Evolutionary conservation across 441 rosid genomes (phyloP), one percentile per base, ranked within the genome.

Genomic region (Hura crepitans): DNA sequence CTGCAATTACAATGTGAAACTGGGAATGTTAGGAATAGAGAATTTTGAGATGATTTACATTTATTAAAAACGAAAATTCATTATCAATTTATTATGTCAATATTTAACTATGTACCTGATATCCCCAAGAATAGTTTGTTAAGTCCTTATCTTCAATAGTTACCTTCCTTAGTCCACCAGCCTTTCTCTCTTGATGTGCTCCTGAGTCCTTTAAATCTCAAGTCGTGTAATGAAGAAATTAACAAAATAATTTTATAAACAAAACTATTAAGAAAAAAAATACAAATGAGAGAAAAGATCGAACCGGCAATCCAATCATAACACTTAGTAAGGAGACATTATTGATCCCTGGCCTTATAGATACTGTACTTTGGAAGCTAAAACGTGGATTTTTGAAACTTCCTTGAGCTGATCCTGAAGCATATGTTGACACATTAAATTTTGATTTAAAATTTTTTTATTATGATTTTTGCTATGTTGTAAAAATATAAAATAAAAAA

Each of bases 301-400:
- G 57, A 85, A 93, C 97, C 86, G 90, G 98, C 71, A 88, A 75
- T 67, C 98, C 96, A 22, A 89, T 86, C 82, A 85, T 85, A 25
- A 80, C 94, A 33, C 98, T 89, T 9, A 91, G 88, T 68, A 91
- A 80, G 69, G 97, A 80, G 59, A 86, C 62, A 62, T 78, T 74
- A 79, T 87, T 93, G 73, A 77, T 75, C 75, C 92, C 98, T 53
- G 60, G 71, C 9, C 59, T 81, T 80, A 87, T 66, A 66, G 83
- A 64, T 62, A 88, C 20, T 28, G 80, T 69, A 45, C 60, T 78
- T 74, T 81, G 80, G 6, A 89, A 74, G 49, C 28, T 69, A 57
- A 81, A 81, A 46, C 53, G 75, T 59, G 55, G 55, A 23, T 31
- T 71, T 53, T 42, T 47, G 51, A 70, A 74, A 65, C 78, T 81